Conservation (phyloP, 2,329 filamentous ascomycete genomes). For the Neurospora sp. region DNA sequence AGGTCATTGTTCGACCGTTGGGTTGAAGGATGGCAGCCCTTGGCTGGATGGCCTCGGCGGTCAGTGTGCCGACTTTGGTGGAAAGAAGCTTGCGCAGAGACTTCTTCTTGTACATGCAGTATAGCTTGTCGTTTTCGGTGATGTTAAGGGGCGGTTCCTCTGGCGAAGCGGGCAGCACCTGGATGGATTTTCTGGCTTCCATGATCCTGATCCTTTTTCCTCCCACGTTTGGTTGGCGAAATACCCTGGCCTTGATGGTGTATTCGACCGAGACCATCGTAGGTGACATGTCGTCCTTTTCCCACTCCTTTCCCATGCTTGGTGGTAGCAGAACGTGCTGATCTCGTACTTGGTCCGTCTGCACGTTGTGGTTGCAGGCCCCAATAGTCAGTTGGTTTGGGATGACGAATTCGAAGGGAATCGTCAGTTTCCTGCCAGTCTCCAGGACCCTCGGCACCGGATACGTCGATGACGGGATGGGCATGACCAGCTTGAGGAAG, state of each 20-base stretch:
- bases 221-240: constrained; percentile 22
- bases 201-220: constrained; percentile 17
- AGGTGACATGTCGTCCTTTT: constrained; percentile 43
- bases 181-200: constrained; percentile 28
- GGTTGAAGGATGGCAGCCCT: constrained; percentile 38
- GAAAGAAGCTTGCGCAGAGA: constrained; percentile 43
- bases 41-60: constrained; percentile 32
- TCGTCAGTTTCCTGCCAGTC: constrained; percentile 35
- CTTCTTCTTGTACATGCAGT: constrained; percentile 41
- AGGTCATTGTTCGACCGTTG: constrained; percentile 33
- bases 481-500: constrained; percentile 48
- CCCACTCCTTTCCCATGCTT: constrained; percentile 38
- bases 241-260: constrained; percentile 36
- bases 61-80: constrained; percentile 39
- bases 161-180: constrained; percentile 39
- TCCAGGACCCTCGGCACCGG: constrained; percentile 38
- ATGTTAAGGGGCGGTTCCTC: constrained; percentile 44
- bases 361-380: constrained; percentile 42
- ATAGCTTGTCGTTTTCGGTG: constrained; percentile 36
- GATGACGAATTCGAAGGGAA: constrained; percentile 51
- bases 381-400: constrained; percentile 47
- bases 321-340: constrained; percentile 45
- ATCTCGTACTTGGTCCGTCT: constrained; percentile 35
- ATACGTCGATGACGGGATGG: constrained; percentile 35
- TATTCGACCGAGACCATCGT: constrained; percentile 46